Conservation (phyloP, 805 yeast species). For the Nakazawaea sp. region DNA sequence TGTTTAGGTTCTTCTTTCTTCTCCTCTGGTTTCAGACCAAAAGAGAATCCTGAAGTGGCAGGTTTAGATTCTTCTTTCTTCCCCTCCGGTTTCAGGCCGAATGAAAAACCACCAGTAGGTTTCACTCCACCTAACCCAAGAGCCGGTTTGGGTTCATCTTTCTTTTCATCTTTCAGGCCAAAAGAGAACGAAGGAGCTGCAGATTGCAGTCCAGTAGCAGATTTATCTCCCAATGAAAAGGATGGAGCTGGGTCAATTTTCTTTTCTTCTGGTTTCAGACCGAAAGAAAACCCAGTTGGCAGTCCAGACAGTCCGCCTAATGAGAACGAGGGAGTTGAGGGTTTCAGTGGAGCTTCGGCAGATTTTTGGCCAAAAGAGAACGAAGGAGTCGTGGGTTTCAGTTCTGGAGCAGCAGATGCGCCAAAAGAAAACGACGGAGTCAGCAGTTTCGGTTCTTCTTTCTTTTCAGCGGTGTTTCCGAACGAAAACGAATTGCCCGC, state of each 20-base stretch:
- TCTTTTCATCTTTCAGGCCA: constrained; percentile 3
- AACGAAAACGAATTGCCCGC: constrained; percentile 3
- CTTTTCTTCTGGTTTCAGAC: constrained; percentile 12
- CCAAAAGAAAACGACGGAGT: constrained; percentile 18
- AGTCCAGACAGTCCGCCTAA: too few species aligned
- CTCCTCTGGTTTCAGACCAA: constrained; percentile 8
- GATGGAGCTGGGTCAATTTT: constrained; percentile 4
- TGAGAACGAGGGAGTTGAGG: constrained; percentile 5
- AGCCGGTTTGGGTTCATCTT: constrained; percentile 2
- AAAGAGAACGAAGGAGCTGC: constrained; percentile 1
- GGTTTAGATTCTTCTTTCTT: constrained; percentile 8
- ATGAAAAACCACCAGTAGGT: constrained; percentile 6
- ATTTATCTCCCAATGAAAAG: constrained; percentile 11
- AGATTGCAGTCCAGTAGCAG: background rate
- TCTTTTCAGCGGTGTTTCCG: background rate
- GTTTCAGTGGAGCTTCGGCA: constrained; percentile 4
- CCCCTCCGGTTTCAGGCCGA: constrained; percentile 12
- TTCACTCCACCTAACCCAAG: constrained; percentile 7
- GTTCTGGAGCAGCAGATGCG: constrained; percentile 8
- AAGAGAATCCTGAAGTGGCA: constrained; percentile 8
- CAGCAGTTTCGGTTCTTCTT: background rate
- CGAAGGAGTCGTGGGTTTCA: constrained; percentile 1
- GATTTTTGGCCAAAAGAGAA: constrained; percentile 10
- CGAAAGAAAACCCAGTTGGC: too few species aligned
- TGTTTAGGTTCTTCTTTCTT: constrained; percentile 8